Conservation (phyloP, 441 rosid species). For the Brassica balearica region DNA sequence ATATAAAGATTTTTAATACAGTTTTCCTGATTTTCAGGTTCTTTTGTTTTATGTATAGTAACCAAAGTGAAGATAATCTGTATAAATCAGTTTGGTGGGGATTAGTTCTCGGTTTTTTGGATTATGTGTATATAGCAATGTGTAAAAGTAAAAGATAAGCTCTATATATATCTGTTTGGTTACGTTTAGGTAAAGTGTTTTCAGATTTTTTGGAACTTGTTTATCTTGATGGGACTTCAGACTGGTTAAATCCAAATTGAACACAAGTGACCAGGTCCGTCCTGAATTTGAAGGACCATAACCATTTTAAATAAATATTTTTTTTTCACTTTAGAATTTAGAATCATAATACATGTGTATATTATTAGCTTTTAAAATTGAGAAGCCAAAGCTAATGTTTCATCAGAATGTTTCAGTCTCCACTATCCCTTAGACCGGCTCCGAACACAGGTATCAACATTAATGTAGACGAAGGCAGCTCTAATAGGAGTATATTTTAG, state of each 20-base stretch:
- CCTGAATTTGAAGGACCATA: neutral
- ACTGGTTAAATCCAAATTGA: neutral
- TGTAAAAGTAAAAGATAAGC: constrained; percentile 2
- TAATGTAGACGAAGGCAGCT: no score
- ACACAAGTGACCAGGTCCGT: neutral
- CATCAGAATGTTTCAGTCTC: no score
- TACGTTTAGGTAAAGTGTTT: neutral
- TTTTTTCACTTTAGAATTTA: no score
- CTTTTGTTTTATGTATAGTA: neutral
- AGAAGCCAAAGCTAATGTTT: no score
- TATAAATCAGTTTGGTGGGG: constrained; percentile 1
- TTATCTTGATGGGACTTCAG: neutral
- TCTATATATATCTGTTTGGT: neutral
- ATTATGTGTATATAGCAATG: neutral
- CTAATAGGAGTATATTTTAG: no score
- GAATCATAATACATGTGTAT: neutral
- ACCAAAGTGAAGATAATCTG: neutral
- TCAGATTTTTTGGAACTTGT: neutral
- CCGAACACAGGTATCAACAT: no score
- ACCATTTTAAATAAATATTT: neutral
- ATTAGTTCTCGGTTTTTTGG: constrained; percentile 20
- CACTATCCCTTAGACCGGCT: no score
- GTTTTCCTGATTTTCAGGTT: neutral
- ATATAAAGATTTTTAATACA: neutral
- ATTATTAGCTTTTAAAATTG: no score